Base-by-base conservation (phyloP, 169 alveolate species). In the Plasmodium cynomolgi region DNA sequence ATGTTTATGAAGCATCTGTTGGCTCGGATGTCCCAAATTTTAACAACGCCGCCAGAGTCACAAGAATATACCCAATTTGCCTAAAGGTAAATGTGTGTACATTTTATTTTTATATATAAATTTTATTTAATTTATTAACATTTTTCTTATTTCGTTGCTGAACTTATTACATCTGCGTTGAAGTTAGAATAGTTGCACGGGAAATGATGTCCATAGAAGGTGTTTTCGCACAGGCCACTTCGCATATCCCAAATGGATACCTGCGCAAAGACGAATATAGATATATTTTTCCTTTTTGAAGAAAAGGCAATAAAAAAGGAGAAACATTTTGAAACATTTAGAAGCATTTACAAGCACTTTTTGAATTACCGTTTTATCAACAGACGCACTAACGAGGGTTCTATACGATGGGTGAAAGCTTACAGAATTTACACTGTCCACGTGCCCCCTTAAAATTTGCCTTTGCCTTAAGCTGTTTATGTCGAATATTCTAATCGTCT, bases 41-140 rank as follows among this genome's bases (percentile, higher is more conserved):
- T 88, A 88, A 88, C 94, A 41, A 88, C 83, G 26, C 94, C 94
- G 23, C 94, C 94, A 80, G 94, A 88, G 82, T 88, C 94, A 88
- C 94, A 88, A 88, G 94, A 88, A 80, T 58, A 80, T 58, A 88
- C 71, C 94, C 94, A 88, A 33, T 79, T 47, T 68, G 91, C 90
- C 94, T 88, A 62, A 37, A 88, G 44, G 82, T 88, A 88, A 88
- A 88, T 62, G 80, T 39, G 72, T 81, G 74, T 17, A 50, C 34
- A 41, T 79, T 79, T 88, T 62, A 80, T 73, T 62, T 23, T 79
- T 88, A 79, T 88, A 34, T 62, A 68, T 68, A 26, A 26, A 80
- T 31, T 79, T 62, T 56, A 23, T 58, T n/a, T 56, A 23, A 88
- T 8, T 34, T 17, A 29, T 39, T 62, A 80, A 37, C 41, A 58